Evolutionary conservation across 495 filamentous ascomycete genomes (phyloP), one percentile per base, ranked within the genome.

Genomic region (Articulospora tetracladia): DNA sequence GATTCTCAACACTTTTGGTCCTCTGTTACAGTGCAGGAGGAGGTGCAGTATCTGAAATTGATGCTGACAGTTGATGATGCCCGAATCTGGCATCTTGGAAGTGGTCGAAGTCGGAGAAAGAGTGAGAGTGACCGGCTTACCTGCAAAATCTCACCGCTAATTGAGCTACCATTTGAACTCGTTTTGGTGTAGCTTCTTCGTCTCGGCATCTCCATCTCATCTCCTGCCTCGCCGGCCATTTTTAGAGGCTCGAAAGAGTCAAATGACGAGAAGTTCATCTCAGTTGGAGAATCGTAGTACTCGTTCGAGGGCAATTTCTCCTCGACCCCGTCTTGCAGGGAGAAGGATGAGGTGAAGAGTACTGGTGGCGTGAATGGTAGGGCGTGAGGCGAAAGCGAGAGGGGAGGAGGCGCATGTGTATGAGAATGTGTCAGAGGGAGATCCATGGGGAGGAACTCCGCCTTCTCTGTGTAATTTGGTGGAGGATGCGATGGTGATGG

Each of bases 71-170:
- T 11, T 44, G 11, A 44, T 44, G 11, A 7, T n/a, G 10, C 39
- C 39, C 39, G 3, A 3, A 8, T 44, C 15, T 6, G 7, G 30
- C 10, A 17, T 44, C 17, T 44, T 44, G 8, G 8, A 19, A 12
- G 17, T 3, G 17, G 11, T 19, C n/a, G 10, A 7, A 44, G n/a
- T 11, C 39, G 39, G 39, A 19, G 39, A 44, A 44, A 19, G 17
- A 44, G n/a, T 3, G 39, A 44, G 8, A n/a, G n/a, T 7, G 7
- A 3, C 39, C 39, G 39, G 39, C 39, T 44, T 44, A 44, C 39
- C 39, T 44, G 39, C 39, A 67, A 36, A 27, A 69, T 61, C 44
- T 69, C 64, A n/a, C 67, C 67, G 12, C 20, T 46, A n/a, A 65
- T 47, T 25, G 58, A 30, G 11, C 49, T 54, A 26, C 58, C 58